Evolutionary conservation across 2,329 filamentous ascomycete species (phyloP).

Genomic region (Neonectria punicea): DNA sequence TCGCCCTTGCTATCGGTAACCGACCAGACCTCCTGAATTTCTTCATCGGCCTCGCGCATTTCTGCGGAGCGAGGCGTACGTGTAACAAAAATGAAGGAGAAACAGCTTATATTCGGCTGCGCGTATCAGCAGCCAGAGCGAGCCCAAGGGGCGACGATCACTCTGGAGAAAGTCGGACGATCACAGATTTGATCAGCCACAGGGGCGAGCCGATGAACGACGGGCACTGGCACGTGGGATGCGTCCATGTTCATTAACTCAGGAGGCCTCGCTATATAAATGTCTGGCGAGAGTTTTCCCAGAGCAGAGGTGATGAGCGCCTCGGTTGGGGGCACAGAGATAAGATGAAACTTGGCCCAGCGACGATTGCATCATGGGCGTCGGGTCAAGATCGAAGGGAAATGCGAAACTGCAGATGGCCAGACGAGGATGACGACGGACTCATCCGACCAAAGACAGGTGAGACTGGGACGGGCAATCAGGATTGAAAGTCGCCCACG

Average conservation of each 20-base stretch:
- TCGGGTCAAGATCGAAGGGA: not conserved
- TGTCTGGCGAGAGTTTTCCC: constrained; percentile 28
- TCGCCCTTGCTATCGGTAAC: constrained; percentile 30
- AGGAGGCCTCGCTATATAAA: constrained; percentile 14
- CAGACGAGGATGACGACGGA: constrained; percentile 12
- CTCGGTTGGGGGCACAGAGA: constrained; percentile 12
- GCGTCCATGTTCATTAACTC: constrained; percentile 14
- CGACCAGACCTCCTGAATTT: not conserved
- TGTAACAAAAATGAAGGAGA: not conserved
- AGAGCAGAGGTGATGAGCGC: constrained; percentile 28
- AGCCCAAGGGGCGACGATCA: constrained; percentile 5
- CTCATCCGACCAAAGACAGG: constrained; percentile 1
- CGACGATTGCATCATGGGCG: constrained; percentile 13
- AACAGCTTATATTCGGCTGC: not conserved
- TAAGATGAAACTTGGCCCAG: constrained; percentile 3
- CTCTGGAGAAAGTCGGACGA: constrained; percentile 7
- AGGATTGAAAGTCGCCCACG: not conserved
- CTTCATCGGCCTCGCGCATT: not conserved
- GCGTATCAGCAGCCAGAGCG: not conserved
- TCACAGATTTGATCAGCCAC: constrained; percentile 1
- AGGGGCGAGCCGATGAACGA: constrained; percentile 1
- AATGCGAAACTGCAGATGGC: not conserved
- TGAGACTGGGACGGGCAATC: not conserved
- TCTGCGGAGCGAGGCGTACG: not conserved
- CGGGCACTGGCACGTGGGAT: constrained; percentile 29